These are phyloP conservation scores for Suhomyces coccinellae DNA, from an alignment of 1,139 yeast species.

Conservation along the genomic window DNA sequence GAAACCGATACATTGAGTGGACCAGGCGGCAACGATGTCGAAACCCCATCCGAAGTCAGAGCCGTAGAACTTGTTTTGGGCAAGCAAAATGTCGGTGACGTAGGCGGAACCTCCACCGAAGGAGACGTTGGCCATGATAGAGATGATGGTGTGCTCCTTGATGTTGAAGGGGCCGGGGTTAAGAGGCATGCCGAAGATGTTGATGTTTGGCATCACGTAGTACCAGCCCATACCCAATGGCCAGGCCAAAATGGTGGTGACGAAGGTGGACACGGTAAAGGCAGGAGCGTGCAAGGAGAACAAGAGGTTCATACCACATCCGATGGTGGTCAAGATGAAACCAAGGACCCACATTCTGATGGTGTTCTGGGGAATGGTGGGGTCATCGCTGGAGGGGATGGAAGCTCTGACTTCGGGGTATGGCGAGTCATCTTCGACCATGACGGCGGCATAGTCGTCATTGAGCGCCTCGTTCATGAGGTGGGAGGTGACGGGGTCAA, in stretches of 20 bases:
- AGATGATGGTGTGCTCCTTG: slow-evolving; percentile 65
- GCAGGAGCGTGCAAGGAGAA: slow-evolving; percentile 62
- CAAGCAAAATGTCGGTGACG: slow-evolving; percentile 58
- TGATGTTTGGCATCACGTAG: slow-evolving; percentile 45
- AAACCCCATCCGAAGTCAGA: slow-evolving; percentile 53
- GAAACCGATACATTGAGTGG: slow-evolving; percentile 64
- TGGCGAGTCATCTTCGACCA: slow-evolving; percentile 57
- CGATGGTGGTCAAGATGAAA: slow-evolving; percentile 55
- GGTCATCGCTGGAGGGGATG: slow-evolving; percentile 62
- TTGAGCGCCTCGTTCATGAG: slow-evolving; percentile 20
- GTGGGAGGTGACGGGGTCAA: slow-evolving; percentile 37
- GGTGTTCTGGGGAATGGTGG: slow-evolving; percentile 56
- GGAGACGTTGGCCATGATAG: slow-evolving; percentile 60
- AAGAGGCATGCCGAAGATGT: slow-evolving; percentile 43
- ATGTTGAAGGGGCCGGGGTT: slow-evolving; percentile 68
- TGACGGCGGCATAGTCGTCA: slow-evolving; percentile 46
- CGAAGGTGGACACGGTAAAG: slow-evolving; percentile 52
- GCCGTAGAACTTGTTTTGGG: slow-evolving; percentile 53
- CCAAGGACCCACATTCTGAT: slow-evolving; percentile 60
- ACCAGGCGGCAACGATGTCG: slow-evolving; percentile 49
- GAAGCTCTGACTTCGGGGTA: slow-evolving; percentile 72
- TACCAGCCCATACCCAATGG: slow-evolving; percentile 61
- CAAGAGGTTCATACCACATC: slow-evolving; percentile 59
- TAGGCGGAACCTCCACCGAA: slow-evolving; percentile 63
- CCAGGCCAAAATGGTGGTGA: slow-evolving; percentile 61